phyloP scores from a whole-genome alignment of 2,329 filamentous ascomycete genomes.

The Thielaviopsis punctulata region DNA sequence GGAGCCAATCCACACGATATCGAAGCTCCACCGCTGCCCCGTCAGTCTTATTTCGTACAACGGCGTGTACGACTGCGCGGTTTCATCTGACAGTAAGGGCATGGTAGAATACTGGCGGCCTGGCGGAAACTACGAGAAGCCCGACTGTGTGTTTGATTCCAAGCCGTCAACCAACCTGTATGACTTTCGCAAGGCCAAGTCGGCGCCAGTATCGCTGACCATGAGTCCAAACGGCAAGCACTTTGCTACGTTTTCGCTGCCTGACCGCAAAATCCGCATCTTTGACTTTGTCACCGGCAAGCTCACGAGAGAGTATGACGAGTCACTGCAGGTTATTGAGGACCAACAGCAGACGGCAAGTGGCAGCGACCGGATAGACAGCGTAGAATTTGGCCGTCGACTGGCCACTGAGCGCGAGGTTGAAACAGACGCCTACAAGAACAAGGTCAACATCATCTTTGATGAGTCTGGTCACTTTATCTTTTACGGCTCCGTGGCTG shows the following conservation, averaged over 20 bases:
- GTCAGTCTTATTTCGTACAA: conserved; percentile 84
- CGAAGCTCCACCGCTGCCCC: conserved; percentile 61
- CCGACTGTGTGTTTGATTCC: conserved; percentile 75
- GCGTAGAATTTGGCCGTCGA: conserved; percentile 79
- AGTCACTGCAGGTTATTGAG: conserved; percentile 73
- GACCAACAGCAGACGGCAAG: conserved; percentile 95
- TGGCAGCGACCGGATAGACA: conserved; percentile 62
- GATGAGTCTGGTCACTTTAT: conserved; percentile 95
- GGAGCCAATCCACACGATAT: conserved; percentile 59
- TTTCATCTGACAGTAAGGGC: conserved; percentile 74
- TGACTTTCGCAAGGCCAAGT: conserved; percentile 92
- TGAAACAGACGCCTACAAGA: conserved; percentile 48
- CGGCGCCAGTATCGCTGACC: conserved; percentile 62
- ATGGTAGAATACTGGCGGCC: conserved; percentile 98
- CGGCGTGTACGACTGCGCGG: conserved; percentile 69
- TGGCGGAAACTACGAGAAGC: conserved; percentile 67
- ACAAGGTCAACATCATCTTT: conserved; percentile 74
- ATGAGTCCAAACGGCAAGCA: conserved; percentile 75
- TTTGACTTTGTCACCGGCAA: conserved; percentile 88
- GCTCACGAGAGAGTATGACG: conserved; percentile 82
- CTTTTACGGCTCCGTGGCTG: conserved; percentile 79
- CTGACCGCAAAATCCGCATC: conserved; percentile 79
- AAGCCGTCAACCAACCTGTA: conserved; percentile 92
- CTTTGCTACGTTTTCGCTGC: conserved; percentile 79
- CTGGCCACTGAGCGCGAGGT: conserved; percentile 76